Base-by-base conservation (phyloP, 441 rosid species). In the Pelargonium fulgidum region DNA sequence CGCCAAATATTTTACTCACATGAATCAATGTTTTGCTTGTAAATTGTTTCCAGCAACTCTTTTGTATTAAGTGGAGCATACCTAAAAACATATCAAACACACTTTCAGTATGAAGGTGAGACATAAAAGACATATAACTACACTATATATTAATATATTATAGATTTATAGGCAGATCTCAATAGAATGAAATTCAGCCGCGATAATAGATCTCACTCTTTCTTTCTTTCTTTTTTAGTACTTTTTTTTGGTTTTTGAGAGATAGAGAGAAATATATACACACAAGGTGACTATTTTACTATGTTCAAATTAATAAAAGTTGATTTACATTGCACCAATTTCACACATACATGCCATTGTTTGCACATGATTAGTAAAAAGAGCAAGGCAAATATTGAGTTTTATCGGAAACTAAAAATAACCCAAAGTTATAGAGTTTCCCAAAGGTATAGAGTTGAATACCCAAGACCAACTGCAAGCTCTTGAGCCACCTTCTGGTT, bases 401-500 rank as follows among this genome's bases (percentile, higher is more conserved):
- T 39, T 39, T 39, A 39, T 39, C 42, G 42, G 42, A 39, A 39
- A 39, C 42, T 39, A 39, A 39, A 1, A 39, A 73, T 52, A 62
- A 66, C 26, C 54, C 24, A 13, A 65, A 48, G 20, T 64, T 70
- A 67, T 76, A 70, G 20, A 36, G 33, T 65, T 67, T n/a, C 26
- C 54, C 24, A 13, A 65, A 48, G 20, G 66, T 70, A 67, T 76
- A 70, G 20, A 36, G 33, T 65, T 67, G 68, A 63, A 66, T 87
- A 91, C 97, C 97, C 92, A 24, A 88, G 91, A 68, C 96, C 97
- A 65, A 85, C 85, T 0, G 93, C 96, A 66, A 91, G 85, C 80
- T 91, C 92, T 17, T 76, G 82, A 62, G 87, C 87, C 61, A 91
- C 96, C 73, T 81, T 88, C 65, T 85, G 88, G 75, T 91, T 93